Evolutionary conservation across 495 filamentous ascomycete species (phyloP).

Genomic region (Aspergillus funiculosus): DNA sequence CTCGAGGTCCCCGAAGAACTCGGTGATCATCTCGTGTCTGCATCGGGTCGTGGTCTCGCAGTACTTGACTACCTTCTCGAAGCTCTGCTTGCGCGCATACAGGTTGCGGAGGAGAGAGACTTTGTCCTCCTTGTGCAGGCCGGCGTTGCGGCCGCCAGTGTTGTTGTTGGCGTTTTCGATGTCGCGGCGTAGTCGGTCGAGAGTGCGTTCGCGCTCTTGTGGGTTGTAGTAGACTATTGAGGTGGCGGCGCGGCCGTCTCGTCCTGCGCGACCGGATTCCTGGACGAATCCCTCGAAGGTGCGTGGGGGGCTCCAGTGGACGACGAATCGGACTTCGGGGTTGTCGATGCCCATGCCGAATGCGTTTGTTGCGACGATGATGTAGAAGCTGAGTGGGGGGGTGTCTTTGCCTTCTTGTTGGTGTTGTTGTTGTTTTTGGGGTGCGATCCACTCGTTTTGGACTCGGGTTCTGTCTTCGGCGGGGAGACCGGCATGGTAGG

Average conservation of each 20-base stretch:
- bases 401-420: not conserved
- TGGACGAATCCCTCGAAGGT: slow-evolving; percentile 95
- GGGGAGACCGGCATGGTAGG: slow-evolving; percentile 48
- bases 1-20: slow-evolving; percentile 71
- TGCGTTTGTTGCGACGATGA: slow-evolving; percentile 90
- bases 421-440: slow-evolving; percentile 35
- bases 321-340: slow-evolving; percentile 83
- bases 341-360: slow-evolving; percentile 99
- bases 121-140: slow-evolving; percentile 16
- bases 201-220: slow-evolving; percentile 72
- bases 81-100: slow-evolving; percentile 39
- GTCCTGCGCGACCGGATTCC: slow-evolving; percentile 85
- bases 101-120: slow-evolving; percentile 29
- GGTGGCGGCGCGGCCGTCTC: slow-evolving; percentile 77
- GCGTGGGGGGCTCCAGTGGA: slow-evolving; percentile 89
- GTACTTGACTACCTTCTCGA: slow-evolving; percentile 63
- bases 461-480: slow-evolving; percentile 39
- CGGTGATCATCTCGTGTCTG: slow-evolving; percentile 68
- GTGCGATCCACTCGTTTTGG: slow-evolving; percentile 66
- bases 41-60: slow-evolving; percentile 71
- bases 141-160: slow-evolving; percentile 18
- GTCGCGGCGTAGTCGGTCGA: slow-evolving; percentile 43
- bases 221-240: slow-evolving; percentile 87
- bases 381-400: slow-evolving; percentile 57
- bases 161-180: slow-evolving; percentile 35